Conservation (phyloP, 495 filamentous ascomycete species). For the Cairneyella variabilis region DNA sequence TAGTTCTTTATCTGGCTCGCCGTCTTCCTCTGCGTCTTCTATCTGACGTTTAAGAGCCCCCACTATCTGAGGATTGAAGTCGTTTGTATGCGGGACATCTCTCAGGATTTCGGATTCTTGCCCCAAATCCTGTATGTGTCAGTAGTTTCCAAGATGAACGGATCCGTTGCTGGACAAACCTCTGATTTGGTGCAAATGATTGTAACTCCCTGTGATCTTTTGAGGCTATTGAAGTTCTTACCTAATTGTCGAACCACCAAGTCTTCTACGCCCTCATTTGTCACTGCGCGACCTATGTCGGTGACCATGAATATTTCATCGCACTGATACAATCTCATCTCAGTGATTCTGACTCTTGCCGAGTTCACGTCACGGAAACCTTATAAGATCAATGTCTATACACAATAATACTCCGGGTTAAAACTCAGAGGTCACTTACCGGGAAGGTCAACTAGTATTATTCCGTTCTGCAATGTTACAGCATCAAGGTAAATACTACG, state of each 20-base stretch:
- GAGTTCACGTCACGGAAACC: conserved; percentile 6
- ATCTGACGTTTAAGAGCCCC: not conserved
- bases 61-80: not conserved
- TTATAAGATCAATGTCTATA: not conserved
- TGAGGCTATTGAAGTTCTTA: conserved; percentile 6
- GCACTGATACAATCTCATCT: conserved; percentile 7
- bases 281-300: conserved; percentile 1
- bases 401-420: not conserved
- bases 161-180: not conserved
- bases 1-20: not conserved
- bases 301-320: conserved; percentile 5
- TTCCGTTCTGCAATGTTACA: not conserved
- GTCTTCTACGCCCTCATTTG: conserved; percentile 1
- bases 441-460: conserved; percentile 2
- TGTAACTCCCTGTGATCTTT: not conserved
- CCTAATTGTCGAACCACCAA: conserved; percentile 4
- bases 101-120: conserved; percentile 1
- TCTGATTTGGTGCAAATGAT: conserved; percentile 9
- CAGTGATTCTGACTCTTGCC: conserved; percentile 5
- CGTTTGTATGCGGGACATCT: not conserved
- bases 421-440: not conserved
- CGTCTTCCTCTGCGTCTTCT: not conserved
- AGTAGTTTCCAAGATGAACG: not conserved
- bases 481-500: conserved; percentile 5
- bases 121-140: not conserved